Evolutionary conservation across 148 eudicot species (phyloP), one percentile per base, ranked within the genome.

Genomic region (Persicaria tinctoria): DNA sequence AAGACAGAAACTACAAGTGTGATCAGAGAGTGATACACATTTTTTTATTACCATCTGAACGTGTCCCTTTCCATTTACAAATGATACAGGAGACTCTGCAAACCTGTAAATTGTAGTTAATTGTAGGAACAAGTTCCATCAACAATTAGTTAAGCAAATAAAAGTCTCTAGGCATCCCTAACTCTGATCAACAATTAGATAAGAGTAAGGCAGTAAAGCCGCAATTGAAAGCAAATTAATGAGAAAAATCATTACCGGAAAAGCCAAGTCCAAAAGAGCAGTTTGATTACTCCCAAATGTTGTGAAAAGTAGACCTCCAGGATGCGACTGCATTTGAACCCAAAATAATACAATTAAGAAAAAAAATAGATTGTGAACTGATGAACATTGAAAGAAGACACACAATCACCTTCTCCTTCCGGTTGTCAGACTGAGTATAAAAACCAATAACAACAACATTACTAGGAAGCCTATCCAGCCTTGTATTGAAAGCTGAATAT

Each of bases 281-380:
- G 95, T 93, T 80, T 88, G 97, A 79, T 87, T 88, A 88, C 93
- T 80, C 80, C 98, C 93, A 80, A 93, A 89, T 80, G 91, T 93
- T 14, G 98, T 93, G 84, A 91, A 87, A 70, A 93, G 87, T 76
- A 93, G 83, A 76, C 98, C 89, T 46, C 98, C 93, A 56, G 98
- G 89, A 78, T 91, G 94, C 53, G 93, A 87, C 98, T 93, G 87
- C 88, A 88, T 16, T 16, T 5, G 14, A 46, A 46, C 50, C 38
- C 38, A 32, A 32, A 57, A n/a, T 23, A 62, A 54, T 14, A 55
- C 9, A 20, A 10, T n/a, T 59, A 57, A 46, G 12, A 78, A 66
- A 77, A 79, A 75, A 72, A 4, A 45, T 38, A 23, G 23, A 76
- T 49, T 32, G 44, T 12, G 51, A 76, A 12, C 73, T 49, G 8